Percentiles rank a stretch among this genome's conserved stretches.
Evolutionary conservation across 306 rosid genomes (phyloP).

Genomic region (Albizia julibrissin): DNA sequence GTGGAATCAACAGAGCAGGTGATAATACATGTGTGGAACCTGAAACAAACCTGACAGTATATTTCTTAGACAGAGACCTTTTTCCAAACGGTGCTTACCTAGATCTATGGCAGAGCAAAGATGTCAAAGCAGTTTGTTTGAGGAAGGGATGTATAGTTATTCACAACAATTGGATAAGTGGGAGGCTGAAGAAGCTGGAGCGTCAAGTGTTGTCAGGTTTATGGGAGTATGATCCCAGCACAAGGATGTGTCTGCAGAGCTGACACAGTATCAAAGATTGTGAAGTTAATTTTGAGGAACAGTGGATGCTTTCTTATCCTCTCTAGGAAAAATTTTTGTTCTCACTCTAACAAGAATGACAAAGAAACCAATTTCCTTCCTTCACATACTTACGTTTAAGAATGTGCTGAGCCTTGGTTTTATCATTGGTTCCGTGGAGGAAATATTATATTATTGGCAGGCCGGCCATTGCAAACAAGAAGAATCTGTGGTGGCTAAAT

Average conservation of each 20-base stretch:
- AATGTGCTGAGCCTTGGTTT: conserved; percentile 43
- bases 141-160: conserved; percentile 70
- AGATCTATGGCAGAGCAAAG: conserved; percentile 63
- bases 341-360: conserved; percentile 27
- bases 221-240: conserved; percentile 79
- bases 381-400: conserved; percentile 34
- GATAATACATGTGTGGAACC: conserved; percentile 66
- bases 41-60: conserved; percentile 74
- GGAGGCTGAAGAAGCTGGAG: conserved; percentile 87
- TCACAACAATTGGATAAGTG: conserved; percentile 91
- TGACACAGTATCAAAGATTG: conserved; percentile 32
- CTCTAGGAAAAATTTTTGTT: conserved; percentile 37
- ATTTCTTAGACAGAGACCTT: conserved; percentile 81
- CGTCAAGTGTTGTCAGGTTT: conserved; percentile 81
- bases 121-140: conserved; percentile 56
- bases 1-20: conserved; percentile 69
- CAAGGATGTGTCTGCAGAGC: conserved; percentile 70
- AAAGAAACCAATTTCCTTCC: conserved; percentile 20
- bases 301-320: conserved; percentile 42
- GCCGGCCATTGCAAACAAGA: conserved; percentile 54
- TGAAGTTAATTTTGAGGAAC: conserved; percentile 41
- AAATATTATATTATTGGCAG: conserved; percentile 33
- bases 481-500: background rate
- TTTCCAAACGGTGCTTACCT: conserved; percentile 92
- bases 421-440: conserved; percentile 33